Percentiles rank a stretch among this genome's conserved stretches.
These are phyloP conservation scores for Myotisia sp. DNA, from an alignment of 2,329 filamentous ascomycete species.

Conservation along the genomic window DNA sequence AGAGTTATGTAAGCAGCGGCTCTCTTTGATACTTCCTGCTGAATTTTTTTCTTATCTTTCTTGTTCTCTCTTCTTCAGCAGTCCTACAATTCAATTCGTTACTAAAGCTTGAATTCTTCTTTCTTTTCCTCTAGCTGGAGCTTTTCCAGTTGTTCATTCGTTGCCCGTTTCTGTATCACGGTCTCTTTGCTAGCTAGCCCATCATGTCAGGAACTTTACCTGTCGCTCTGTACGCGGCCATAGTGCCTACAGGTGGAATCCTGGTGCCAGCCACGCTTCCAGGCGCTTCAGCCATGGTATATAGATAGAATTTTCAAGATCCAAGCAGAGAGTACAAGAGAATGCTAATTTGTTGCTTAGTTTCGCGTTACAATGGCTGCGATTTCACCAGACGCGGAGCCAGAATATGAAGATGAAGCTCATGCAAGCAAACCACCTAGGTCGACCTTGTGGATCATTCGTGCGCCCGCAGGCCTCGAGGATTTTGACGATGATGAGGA, in stretches of 20 bases:
- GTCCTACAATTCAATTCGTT: no score
- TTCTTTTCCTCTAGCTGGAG: no score
- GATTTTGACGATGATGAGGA: slow-evolving; percentile 44
- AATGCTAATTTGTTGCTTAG: slow-evolving; percentile 32
- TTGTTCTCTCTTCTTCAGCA: background rate
- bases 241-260: slow-evolving; percentile 73
- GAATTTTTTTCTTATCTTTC: slow-evolving; percentile 1
- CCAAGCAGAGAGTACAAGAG: slow-evolving; percentile 12
- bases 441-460: slow-evolving; percentile 83
- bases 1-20: no score
- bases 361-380: slow-evolving; percentile 98
- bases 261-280: slow-evolving; percentile 65
- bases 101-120: no score
- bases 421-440: slow-evolving; percentile 51
- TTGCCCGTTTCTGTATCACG: background rate
- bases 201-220: slow-evolving; percentile 37
- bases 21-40: slow-evolving; percentile 2
- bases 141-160: background rate
- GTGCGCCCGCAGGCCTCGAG: slow-evolving; percentile 47
- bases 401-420: slow-evolving; percentile 49
- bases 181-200: background rate
- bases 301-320: slow-evolving; percentile 27
- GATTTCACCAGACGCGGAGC: slow-evolving; percentile 71
- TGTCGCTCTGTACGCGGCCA: slow-evolving; percentile 81
- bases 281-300: slow-evolving; percentile 71